Conservation (phyloP, 1,284 basidiomycete species). For the Boletus smithii region DNA sequence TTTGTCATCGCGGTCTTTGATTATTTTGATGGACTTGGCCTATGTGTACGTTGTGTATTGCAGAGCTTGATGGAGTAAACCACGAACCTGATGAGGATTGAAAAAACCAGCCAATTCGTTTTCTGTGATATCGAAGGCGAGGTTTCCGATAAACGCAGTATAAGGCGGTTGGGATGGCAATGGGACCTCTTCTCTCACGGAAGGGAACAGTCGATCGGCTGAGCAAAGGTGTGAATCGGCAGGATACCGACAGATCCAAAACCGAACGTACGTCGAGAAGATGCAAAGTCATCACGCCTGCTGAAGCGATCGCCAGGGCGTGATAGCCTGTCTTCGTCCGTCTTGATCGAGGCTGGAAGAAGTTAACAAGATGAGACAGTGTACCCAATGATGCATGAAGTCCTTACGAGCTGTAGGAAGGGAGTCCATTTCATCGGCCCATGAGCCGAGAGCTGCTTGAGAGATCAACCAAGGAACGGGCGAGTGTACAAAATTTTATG, state of each 20-base stretch:
- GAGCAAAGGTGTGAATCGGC: conserved; percentile 14
- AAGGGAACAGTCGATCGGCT: conserved; percentile 60
- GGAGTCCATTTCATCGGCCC: conserved; percentile 95
- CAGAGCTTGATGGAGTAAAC: neutral
- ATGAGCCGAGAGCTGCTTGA: conserved; percentile 73
- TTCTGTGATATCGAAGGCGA: conserved; percentile 91
- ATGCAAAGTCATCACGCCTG: conserved; percentile 60
- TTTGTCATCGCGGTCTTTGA: conserved; percentile 87
- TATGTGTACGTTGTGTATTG: conserved; percentile 30
- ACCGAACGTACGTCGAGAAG: conserved; percentile 51
- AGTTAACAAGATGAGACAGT: conserved; percentile 20
- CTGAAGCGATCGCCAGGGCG: conserved; percentile 52
- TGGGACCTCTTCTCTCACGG: conserved; percentile 86
- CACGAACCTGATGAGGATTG: conserved; percentile 53
- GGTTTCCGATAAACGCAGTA: conserved; percentile 95
- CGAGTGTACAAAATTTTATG: conserved; percentile 24
- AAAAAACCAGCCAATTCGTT: conserved; percentile 84
- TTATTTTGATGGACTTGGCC: conserved; percentile 88
- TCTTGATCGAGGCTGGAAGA: conserved; percentile 54
- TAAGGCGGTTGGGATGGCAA: conserved; percentile 93
- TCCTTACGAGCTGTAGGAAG: conserved; percentile 86
- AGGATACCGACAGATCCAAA: conserved; percentile 5
- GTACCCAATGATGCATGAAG: conserved; percentile 8
- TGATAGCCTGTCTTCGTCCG: conserved; percentile 50
- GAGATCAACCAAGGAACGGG: conserved; percentile 18